phyloP scores from a whole-genome alignment of 2,329 filamentous ascomycete species.

The Hymenoscyphus fraxineus region DNA sequence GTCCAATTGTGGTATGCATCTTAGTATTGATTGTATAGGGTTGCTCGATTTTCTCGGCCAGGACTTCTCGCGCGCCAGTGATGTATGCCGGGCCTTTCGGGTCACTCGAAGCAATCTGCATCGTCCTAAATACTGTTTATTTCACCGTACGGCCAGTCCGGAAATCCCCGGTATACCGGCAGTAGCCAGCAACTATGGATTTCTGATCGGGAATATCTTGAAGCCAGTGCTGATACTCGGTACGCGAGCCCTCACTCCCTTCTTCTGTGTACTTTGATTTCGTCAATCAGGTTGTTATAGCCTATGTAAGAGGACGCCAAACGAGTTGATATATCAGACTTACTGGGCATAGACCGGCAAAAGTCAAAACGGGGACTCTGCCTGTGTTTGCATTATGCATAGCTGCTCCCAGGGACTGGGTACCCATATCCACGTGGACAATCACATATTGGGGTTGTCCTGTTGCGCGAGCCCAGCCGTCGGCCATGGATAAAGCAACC shows the following conservation, averaged over 20 bases:
- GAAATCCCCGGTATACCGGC: constrained; percentile 65
- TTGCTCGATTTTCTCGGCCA: constrained; percentile 59
- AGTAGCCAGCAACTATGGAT: constrained; percentile 66
- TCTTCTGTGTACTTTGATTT: constrained; percentile 53
- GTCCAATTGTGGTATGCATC: not conserved
- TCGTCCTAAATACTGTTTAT: constrained; percentile 65
- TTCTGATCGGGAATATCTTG: constrained; percentile 72
- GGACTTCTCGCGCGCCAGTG: constrained; percentile 58
- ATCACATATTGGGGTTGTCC: too few species aligned
- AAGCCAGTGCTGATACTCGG: constrained; percentile 74
- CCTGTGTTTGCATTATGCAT: too few species aligned
- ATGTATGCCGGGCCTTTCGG: constrained; percentile 67
- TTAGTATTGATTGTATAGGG: not conserved
- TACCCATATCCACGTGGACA: too few species aligned
- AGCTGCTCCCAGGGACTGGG: too few species aligned
- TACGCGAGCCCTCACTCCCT: constrained; percentile 61
- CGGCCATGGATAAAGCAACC: constrained; percentile 45
- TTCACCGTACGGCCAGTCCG: constrained; percentile 68
- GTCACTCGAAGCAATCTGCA: constrained; percentile 64
- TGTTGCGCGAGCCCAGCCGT: too few species aligned
- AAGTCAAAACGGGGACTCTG: too few species aligned
- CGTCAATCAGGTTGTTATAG: too few species aligned
- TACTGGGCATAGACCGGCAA: too few species aligned
- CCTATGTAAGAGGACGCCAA: too few species aligned
- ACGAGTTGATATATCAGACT: too few species aligned